A percentile compares a stretch with the other conserved stretches of the same genome.
Evolutionary conservation across 345 rosid genomes (phyloP).

Genomic region (Syzygium oleosum): DNA sequence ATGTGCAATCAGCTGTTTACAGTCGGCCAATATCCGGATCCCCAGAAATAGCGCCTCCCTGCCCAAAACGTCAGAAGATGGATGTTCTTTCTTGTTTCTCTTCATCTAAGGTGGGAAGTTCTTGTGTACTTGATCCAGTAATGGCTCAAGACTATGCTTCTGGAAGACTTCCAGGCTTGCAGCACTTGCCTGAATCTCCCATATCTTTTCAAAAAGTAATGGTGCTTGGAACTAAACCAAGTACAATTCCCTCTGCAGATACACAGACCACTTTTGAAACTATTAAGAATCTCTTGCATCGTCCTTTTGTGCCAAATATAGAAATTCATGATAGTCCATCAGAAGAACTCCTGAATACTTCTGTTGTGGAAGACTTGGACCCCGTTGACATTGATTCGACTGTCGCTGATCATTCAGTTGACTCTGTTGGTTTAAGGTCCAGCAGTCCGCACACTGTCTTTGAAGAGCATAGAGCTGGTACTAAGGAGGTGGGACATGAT

Average conservation of each 20-base stretch:
- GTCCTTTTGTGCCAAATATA: not conserved
- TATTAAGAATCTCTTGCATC: not conserved
- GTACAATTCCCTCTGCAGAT: not conserved
- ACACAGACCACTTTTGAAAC: not conserved
- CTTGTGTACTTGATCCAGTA: slow-evolving; percentile 5
- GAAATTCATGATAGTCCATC: not conserved
- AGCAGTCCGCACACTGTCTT: not conserved
- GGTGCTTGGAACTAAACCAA: not conserved
- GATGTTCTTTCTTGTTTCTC: slow-evolving; percentile 1
- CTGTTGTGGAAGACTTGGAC: not conserved
- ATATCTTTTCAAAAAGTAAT: not conserved
- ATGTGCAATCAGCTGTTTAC: not conserved
- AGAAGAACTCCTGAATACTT: slow-evolving; percentile 2
- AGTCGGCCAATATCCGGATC: not conserved
- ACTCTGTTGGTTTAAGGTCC: not conserved
- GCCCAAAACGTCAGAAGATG: slow-evolving; percentile 7
- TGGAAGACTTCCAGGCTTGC: slow-evolving; percentile 16
- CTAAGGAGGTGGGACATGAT: slow-evolving; percentile 2
- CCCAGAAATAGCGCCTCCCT: not conserved
- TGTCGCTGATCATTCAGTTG: not conserved
- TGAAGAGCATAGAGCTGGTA: slow-evolving; percentile 7
- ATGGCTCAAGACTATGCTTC: slow-evolving; percentile 5
- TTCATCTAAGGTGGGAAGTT: slow-evolving; percentile 5
- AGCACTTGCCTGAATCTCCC: slow-evolving; percentile 25
- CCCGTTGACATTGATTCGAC: not conserved